Evolutionary conservation across 192 early-diverging fungal genomes (phyloP).

Genomic region (Backusella australiensis): DNA sequence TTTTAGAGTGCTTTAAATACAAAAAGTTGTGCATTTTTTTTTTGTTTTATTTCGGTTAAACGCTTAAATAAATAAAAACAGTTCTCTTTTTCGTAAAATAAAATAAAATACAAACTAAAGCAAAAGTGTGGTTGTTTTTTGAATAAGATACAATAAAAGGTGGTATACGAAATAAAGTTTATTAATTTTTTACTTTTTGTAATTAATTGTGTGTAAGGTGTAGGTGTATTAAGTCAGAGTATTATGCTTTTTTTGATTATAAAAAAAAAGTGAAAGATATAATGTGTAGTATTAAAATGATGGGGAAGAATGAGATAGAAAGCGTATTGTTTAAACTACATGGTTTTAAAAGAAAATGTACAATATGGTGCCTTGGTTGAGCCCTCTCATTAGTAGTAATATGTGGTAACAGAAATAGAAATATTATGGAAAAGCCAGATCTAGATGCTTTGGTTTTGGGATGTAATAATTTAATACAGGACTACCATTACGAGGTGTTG

Average conservation of each 20-base stretch:
- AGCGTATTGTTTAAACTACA: neutral
- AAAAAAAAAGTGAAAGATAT: neutral
- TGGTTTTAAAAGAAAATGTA: neutral
- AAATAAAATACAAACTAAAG: neutral
- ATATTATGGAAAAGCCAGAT: neutral
- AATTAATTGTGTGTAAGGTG: neutral
- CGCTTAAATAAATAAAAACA: neutral
- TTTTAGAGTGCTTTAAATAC: too few species aligned
- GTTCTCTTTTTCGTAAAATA: neutral
- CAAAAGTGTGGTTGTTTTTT: neutral
- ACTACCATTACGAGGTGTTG: constrained; percentile 13
- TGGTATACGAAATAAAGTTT: neutral
- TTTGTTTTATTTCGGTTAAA: neutral
- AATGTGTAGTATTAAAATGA: neutral
- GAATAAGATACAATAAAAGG: neutral
- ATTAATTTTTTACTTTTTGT: neutral
- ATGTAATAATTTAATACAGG: constrained; percentile 8
- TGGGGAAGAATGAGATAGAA: neutral
- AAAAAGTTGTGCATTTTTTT: neutral
- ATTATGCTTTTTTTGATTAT: neutral
- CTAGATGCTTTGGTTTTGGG: neutral
- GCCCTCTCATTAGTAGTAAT: neutral
- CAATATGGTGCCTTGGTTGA: neutral
- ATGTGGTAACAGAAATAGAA: neutral
- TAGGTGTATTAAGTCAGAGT: neutral